These are phyloP conservation scores for Funneliformis caledonium DNA, from an alignment of 371 early-diverging fungal species.

Conservation along the genomic window DNA sequence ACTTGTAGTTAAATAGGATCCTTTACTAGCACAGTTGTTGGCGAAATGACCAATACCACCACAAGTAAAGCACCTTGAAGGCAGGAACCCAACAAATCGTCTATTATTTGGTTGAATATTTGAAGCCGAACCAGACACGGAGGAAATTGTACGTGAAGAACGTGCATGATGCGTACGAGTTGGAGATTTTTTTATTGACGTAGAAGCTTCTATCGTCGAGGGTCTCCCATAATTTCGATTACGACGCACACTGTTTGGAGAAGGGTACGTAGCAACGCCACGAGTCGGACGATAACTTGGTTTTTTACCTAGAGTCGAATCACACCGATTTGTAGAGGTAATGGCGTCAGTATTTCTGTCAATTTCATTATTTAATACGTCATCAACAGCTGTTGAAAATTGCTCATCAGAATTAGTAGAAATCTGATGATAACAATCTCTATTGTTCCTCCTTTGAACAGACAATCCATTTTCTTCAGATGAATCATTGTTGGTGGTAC, in stretches of 20 bases:
- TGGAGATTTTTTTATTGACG: background rate
- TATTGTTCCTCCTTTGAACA: background rate
- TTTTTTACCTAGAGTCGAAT: background rate
- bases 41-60: constrained; percentile 25
- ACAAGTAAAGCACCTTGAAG: constrained; percentile 26
- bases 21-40: constrained; percentile 12
- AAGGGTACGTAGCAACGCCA: background rate
- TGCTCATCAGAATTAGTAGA: background rate
- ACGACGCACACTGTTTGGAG: background rate
- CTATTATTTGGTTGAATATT: constrained; percentile 9
- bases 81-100: constrained; percentile 23
- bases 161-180: background rate
- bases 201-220: too few relatives aligned
- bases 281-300: background rate
- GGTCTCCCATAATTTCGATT: background rate
- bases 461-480: background rate
- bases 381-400: background rate
- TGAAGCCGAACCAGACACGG: background rate
- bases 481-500: background rate
- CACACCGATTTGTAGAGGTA: background rate
- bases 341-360: too few relatives aligned
- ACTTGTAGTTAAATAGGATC: background rate
- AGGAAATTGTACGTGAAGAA: background rate
- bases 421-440: background rate
- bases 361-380: background rate